Conservation (phyloP, 352 stramenopile genomes). For the Phytophthora agathidicida region DNA sequence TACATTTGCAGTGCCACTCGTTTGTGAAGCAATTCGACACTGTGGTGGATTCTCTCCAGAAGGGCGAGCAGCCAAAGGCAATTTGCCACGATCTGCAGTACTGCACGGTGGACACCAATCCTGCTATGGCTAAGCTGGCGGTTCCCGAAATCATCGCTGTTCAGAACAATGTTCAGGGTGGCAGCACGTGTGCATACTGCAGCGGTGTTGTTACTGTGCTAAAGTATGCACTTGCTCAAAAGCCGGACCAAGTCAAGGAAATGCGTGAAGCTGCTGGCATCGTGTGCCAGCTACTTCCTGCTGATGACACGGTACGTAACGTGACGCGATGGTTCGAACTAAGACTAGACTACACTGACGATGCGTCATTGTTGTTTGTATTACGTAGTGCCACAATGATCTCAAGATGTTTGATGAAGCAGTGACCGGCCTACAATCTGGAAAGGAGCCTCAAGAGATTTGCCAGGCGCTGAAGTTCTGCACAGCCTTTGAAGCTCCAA, state of each 20-base stretch:
- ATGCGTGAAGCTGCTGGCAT: constrained; percentile 67
- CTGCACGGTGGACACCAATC: constrained; percentile 33
- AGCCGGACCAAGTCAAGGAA: constrained; percentile 66
- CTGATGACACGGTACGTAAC: constrained; percentile 60
- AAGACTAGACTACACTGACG: neutral
- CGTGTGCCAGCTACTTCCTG: constrained; percentile 67
- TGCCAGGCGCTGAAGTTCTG: constrained; percentile 66
- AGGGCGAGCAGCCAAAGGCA: constrained; percentile 58
- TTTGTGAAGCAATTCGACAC: constrained; percentile 66
- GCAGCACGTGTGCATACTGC: constrained; percentile 67
- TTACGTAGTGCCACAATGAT: constrained; percentile 64
- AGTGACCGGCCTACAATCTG: constrained; percentile 48
- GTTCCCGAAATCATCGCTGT: constrained; percentile 16
- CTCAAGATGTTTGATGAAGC: constrained; percentile 73
- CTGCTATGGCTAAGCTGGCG: constrained; percentile 23
- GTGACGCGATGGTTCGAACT: neutral
- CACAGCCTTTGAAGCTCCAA: constrained; percentile 12
- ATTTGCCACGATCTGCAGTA: constrained; percentile 78
- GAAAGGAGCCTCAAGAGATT: constrained; percentile 67
- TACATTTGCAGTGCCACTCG: constrained; percentile 60
- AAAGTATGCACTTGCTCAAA: constrained; percentile 56
- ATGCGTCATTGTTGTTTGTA: neutral
- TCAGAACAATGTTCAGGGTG: constrained; percentile 13
- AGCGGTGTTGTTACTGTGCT: constrained; percentile 68
- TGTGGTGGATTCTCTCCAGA: constrained; percentile 69